Evolutionary conservation across 495 filamentous ascomycete genomes (phyloP), one percentile per base, ranked within the genome.

Genomic region (Parachaetomium inaequale): DNA sequence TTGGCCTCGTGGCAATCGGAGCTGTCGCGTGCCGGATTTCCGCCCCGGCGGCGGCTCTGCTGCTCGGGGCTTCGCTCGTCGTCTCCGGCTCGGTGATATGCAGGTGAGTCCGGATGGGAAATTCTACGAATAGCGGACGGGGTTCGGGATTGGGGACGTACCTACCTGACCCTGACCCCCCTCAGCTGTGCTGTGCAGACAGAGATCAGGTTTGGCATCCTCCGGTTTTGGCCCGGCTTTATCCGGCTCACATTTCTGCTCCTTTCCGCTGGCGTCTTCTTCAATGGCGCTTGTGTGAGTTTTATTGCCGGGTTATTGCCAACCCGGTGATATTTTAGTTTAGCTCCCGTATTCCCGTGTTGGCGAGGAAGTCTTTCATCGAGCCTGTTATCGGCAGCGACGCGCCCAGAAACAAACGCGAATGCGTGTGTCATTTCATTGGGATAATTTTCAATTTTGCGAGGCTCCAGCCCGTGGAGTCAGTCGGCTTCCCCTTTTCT

Each of bases 21-120:
- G 23, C 45, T 49, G 45, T 49, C 21, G 45, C 45, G 45, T 49
- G 45, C 45, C 50, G 50, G 17, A n/a, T 32, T 31, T 46, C 54
- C 42, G 28, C 55, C 31, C 28, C n/a, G 12, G 55, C n/a, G 21
- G 25, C 55, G 10, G 23, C 38, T 29, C 3, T 1, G 36, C 36
- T 40, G n/a, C n/a, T 40, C 14, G 17, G 54, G 6, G 40, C 25
- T n/a, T 50, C 31, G n/a, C 23, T 55, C 34, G 52, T 40, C 52
- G 14, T 55, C 50, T 28, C 25, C 28, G 49, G 50, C n/a, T 53
- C 50, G 47, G 14, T 17, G 19, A 52, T 52, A 32, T 15, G 26
- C 26, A 52, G 49, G 28, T 32, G 17, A 40, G 47, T 1, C 15
- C 0, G 42, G 26, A 19, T 25, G 4, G 25, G 23, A 5, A 17